These are phyloP conservation scores for Rutstroemia sp. DNA, from an alignment of 2,329 filamentous ascomycete genomes.

Conservation along the genomic window DNA sequence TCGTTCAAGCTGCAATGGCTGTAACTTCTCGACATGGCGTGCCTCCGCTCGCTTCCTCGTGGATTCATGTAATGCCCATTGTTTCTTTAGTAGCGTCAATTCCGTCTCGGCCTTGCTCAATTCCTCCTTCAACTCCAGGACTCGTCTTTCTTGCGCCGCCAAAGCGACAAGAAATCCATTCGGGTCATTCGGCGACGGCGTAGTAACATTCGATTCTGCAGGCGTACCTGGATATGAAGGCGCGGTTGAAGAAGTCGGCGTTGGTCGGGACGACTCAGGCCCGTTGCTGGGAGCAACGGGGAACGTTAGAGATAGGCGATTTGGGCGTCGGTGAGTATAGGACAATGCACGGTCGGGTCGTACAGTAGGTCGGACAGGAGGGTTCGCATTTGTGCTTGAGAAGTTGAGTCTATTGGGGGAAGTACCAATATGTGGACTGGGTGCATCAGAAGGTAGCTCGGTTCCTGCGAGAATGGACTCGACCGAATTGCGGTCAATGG, in stretches of 20 bases:
- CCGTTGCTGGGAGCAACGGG: constrained; percentile 24
- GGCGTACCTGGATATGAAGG: constrained; percentile 24
- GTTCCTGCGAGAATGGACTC: constrained; percentile 27
- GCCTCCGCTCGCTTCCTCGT: constrained; percentile 66
- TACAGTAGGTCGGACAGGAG: constrained; percentile 15
- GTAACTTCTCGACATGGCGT: constrained; percentile 50
- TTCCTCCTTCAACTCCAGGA: constrained; percentile 87
- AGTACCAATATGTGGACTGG: constrained; percentile 22
- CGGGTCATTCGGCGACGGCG: constrained; percentile 24
- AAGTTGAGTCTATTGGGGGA: constrained; percentile 21
- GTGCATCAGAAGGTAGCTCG: constrained; percentile 17
- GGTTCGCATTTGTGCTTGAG: constrained; percentile 17
- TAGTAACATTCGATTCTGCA: constrained; percentile 14
- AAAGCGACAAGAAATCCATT: constrained; percentile 71
- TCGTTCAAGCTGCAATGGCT: constrained; percentile 37
- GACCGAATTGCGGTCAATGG: constrained; percentile 24
- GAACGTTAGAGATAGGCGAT: constrained; percentile 29
- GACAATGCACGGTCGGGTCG: constrained; percentile 23
- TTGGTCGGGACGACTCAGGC: constrained; percentile 22
- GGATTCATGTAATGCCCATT: constrained; percentile 73
- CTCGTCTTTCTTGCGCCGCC: constrained; percentile 82
- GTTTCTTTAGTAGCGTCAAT: constrained; percentile 68
- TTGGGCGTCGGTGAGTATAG: constrained; percentile 23
- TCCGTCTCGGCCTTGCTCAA: constrained; percentile 75
- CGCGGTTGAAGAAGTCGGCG: constrained; percentile 20